phyloP scores from a whole-genome alignment of 2,329 filamentous ascomycete species.

The Volutella citrinella region DNA sequence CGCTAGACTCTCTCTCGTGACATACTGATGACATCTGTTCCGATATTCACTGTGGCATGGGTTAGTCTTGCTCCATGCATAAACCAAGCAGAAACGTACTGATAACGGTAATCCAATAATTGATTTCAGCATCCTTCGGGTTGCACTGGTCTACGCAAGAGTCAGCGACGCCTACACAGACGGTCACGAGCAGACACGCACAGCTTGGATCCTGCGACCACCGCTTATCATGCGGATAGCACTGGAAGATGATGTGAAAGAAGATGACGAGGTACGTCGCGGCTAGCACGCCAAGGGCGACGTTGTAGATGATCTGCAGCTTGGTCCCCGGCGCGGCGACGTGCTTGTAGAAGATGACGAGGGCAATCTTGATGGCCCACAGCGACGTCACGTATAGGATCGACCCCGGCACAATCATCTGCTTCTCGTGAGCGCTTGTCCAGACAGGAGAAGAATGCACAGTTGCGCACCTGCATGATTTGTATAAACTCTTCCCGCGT shows the following conservation, averaged over 20 bases:
- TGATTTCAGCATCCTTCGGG: conserved; percentile 11
- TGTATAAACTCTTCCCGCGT: conserved; percentile 19
- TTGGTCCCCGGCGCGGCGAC: conserved; percentile 33
- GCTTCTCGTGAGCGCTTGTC: no score
- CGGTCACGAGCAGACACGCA: conserved; percentile 6
- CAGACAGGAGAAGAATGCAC: no score
- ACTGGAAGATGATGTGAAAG: conserved; percentile 38
- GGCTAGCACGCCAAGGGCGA: conserved; percentile 28
- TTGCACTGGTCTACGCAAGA: conserved; percentile 17
- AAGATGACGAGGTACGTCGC: conserved; percentile 32
- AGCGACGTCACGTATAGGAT: conserved; percentile 38
- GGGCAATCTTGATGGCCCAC: conserved; percentile 39
- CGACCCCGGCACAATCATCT: conserved; percentile 40
- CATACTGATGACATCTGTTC: conserved; percentile 20
- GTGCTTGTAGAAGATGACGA: conserved; percentile 40
- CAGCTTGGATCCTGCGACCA: conserved; percentile 27
- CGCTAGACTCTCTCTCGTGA: background rate
- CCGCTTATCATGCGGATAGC: conserved; percentile 31
- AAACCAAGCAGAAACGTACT: conserved; percentile 1
- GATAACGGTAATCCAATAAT: conserved; percentile 22
- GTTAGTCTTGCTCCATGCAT: background rate
- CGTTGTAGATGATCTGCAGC: conserved; percentile 35
- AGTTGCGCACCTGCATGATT: conserved; percentile 25
- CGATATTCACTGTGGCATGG: conserved; percentile 15
- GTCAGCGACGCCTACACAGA: conserved; percentile 3